Conservation (phyloP, 73 alveolate genomes). For the Tetrahymena malaccensis region DNA sequence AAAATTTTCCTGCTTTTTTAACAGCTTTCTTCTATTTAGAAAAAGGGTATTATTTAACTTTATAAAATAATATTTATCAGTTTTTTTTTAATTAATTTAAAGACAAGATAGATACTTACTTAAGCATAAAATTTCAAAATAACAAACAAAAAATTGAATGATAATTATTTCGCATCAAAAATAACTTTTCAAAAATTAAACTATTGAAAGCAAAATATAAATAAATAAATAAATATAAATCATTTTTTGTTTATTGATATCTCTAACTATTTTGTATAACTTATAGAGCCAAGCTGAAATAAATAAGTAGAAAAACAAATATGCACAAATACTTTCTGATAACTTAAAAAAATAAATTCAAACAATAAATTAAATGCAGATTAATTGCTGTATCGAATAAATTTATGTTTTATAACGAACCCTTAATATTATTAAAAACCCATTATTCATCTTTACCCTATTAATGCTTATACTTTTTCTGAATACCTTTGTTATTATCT, state of each 20-base stretch:
- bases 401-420: not conserved
- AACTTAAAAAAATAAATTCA: too few relatives aligned
- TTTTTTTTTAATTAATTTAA: too few relatives aligned
- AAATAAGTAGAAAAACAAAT: too few relatives aligned
- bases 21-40: not conserved
- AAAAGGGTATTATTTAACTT: not conserved
- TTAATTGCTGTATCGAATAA: too few relatives aligned
- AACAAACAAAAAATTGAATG: not conserved
- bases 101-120: not conserved
- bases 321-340: too few relatives aligned
- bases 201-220: not conserved
- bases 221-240: too few relatives aligned
- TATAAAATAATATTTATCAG: not conserved
- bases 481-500: not conserved
- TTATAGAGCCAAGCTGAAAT: not conserved
- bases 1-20: not conserved
- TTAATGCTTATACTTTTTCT: not conserved
- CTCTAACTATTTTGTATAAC: not conserved
- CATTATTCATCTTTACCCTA: not conserved
- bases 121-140: not conserved
- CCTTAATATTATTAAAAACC: too few relatives aligned
- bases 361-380: too few relatives aligned
- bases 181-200: not conserved
- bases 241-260: not conserved
- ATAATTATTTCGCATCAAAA: not conserved